phyloP scores from a whole-genome alignment of 31 red algal species.

The Endocladia muricata region DNA sequence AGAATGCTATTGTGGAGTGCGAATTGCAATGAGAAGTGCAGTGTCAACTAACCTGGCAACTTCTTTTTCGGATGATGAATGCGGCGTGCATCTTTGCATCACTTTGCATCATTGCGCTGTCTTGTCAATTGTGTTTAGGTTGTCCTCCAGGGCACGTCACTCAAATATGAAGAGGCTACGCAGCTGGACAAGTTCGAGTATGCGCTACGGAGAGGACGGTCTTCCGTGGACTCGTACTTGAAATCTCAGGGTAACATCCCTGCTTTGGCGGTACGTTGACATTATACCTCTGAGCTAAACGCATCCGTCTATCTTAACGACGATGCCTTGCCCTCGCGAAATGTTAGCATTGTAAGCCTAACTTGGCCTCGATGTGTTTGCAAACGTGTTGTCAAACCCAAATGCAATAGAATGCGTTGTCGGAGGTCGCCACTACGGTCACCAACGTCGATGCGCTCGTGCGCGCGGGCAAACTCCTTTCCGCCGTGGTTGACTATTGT shows the following conservation, averaged over 20 bases:
- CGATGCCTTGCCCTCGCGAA: no score
- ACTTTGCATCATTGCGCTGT: background rate
- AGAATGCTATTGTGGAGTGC: background rate
- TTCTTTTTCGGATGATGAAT: background rate
- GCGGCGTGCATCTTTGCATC: background rate
- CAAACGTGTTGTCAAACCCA: background rate
- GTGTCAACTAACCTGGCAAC: background rate
- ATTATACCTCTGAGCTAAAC: no score
- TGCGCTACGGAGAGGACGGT: conserved; percentile 28
- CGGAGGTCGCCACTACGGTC: conserved; percentile 12
- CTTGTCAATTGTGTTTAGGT: conserved; percentile 27
- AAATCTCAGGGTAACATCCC: conserved; percentile 6
- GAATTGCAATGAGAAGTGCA: background rate
- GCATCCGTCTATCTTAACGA: background rate
- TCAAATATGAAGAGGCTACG: conserved; percentile 65
- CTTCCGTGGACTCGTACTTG: conserved; percentile 24
- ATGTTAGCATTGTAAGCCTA: no score
- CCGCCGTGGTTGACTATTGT: conserved; percentile 28
- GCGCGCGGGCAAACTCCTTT: conserved; percentile 53
- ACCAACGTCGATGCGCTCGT: conserved; percentile 21
- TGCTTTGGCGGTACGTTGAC: conserved; percentile 39
- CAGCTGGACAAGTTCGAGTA: conserved; percentile 69
- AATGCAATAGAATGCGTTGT: conserved; percentile 15
- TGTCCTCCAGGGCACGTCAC: conserved; percentile 56
- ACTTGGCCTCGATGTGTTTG: background rate